These are phyloP conservation scores for Aspergillus viridinutans DNA, from an alignment of 2,329 filamentous ascomycete species.

Conservation along the genomic window DNA sequence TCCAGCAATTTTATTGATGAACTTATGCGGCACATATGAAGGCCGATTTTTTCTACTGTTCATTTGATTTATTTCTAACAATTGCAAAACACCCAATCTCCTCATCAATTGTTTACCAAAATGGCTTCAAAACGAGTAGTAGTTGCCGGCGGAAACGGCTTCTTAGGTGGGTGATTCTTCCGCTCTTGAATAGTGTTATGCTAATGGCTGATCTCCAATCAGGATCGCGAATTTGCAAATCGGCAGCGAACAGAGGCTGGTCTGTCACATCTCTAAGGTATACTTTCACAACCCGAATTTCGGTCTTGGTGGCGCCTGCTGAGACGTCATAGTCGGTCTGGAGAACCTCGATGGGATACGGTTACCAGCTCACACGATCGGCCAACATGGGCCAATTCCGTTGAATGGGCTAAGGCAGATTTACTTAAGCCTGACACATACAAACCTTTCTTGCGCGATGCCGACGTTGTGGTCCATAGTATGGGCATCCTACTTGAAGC, in stretches of 20 bases:
- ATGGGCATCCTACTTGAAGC: slow-evolving; percentile 96
- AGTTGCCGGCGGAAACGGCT: slow-evolving; percentile 91
- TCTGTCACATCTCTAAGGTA: slow-evolving; percentile 90
- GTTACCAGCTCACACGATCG: slow-evolving; percentile 67
- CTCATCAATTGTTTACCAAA: slow-evolving; percentile 14
- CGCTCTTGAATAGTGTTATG: neutral
- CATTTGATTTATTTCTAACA: neutral
- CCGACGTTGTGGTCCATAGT: slow-evolving; percentile 84
- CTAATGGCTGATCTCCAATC: neutral
- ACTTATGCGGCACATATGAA: neutral
- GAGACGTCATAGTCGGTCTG: slow-evolving; percentile 65
- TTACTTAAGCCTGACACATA: slow-evolving; percentile 81
- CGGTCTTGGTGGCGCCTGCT: slow-evolving; percentile 2
- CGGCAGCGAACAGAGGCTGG: slow-evolving; percentile 81
- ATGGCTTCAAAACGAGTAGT: slow-evolving; percentile 71
- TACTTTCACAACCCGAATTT: neutral
- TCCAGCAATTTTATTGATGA: neutral
- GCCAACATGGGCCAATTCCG: slow-evolving; percentile 75
- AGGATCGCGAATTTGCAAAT: slow-evolving; percentile 82
- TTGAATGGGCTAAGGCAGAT: slow-evolving; percentile 85
- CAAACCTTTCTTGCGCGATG: slow-evolving; percentile 66
- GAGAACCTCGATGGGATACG: slow-evolving; percentile 77
- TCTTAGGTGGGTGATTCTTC: slow-evolving; percentile 58
- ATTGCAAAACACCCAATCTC: neutral
- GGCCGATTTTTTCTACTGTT: neutral